Evolutionary conservation across 352 stramenopile genomes (phyloP), one percentile per base, ranked within the genome.

Genomic region (Phytophthora citrophthora): DNA sequence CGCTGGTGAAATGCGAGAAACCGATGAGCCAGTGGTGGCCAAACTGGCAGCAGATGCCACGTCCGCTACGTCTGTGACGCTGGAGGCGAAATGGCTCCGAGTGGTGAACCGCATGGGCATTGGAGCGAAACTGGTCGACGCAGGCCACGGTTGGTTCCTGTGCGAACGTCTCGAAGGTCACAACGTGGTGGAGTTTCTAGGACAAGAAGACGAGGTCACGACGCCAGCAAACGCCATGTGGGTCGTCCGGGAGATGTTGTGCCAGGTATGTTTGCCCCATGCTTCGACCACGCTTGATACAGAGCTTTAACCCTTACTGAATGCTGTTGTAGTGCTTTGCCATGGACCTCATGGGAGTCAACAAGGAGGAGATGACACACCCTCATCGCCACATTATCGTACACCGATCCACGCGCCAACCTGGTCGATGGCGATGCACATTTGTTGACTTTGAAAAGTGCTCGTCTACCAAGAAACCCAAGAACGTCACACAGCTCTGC

Each of bases 391-490:
- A 93, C 40, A 89, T 93, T 20, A 80, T 92, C 53, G 52, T 93
- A 29, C 57, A 70, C 6, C 56, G 31, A 47, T 68, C 47, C 11
- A 58, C 32, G n/a, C 60, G 58, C 38, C 46, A 48, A 24, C 40
- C 36, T 34, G 13, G 4, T 34, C 55, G 47, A 39, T 88, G 74
- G 74, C 70, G 66, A 40, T 90, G 81, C 59, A 81, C 79, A 9
- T 91, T 93, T 44, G 70, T 93, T 11, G 84, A 93, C 63, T 93
- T 93, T 80, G 84, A 93, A 60, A 90, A 88, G 47, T 93, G 84
- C 38, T 72, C 71, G 23, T 70, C 72, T 47, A 81, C 81, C 24
- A 80, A 68, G 40, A 90, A 93, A 27, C 80, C 79, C 32, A 90
- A 90, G 64, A 93, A 93, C 67, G 80, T 93, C 51, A 93, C 84